These are phyloP conservation scores for Colletotrichum siamense DNA, from an alignment of 2,329 filamentous ascomycete genomes.

Conservation along the genomic window DNA sequence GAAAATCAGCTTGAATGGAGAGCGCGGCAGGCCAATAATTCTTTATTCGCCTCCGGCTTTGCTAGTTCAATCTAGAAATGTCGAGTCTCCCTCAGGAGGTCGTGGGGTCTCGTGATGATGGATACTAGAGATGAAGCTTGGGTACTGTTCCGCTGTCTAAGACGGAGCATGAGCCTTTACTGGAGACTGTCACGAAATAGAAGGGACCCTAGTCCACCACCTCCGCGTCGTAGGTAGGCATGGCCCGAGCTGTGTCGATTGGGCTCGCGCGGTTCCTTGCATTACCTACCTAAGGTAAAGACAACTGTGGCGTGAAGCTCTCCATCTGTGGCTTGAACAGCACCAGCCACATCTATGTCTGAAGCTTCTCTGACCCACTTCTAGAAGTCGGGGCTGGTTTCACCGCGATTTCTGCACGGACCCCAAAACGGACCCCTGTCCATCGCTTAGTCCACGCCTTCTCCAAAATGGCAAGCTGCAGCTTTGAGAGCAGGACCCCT, in stretches of 20 bases:
- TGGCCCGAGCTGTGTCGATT: slow-evolving; percentile 6
- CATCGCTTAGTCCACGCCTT: background rate
- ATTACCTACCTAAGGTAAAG: background rate
- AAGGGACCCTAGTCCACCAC: slow-evolving; percentile 12
- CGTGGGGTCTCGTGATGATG: background rate
- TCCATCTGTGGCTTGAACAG: background rate
- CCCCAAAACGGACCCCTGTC: slow-evolving; percentile 6
- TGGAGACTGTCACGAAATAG: slow-evolving; percentile 1
- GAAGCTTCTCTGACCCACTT: background rate
- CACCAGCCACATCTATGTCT: background rate
- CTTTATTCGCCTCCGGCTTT: background rate
- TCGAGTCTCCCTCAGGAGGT: background rate
- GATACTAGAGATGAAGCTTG: background rate
- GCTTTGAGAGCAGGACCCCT: slow-evolving; percentile 14
- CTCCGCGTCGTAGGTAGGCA: background rate
- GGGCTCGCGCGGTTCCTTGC: background rate
- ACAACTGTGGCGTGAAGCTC: background rate
- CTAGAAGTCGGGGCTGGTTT: slow-evolving; percentile 4
- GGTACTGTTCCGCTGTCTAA: background rate
- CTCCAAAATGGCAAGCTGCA: background rate
- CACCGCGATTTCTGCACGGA: slow-evolving; percentile 19
- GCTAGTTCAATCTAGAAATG: background rate
- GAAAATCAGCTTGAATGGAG: background rate
- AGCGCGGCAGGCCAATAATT: background rate
- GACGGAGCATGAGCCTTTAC: background rate